Conservation (phyloP, 1,139 yeast genomes). For the Candida neerlandica region DNA sequence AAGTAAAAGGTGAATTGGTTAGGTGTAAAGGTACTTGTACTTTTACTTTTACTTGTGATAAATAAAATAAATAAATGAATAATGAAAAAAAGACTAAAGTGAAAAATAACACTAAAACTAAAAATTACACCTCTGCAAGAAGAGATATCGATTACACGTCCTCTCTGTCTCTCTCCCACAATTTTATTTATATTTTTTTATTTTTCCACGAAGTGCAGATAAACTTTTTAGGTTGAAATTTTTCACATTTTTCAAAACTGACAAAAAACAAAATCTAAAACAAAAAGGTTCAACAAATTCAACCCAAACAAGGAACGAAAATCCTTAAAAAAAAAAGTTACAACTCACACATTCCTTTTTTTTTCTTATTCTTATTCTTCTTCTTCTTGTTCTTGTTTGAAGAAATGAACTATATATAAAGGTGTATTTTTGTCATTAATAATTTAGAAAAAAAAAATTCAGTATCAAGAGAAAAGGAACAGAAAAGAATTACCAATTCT, state of each 20-base stretch:
- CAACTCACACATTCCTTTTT: not conserved
- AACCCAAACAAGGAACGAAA: not conserved
- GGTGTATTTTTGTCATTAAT: not conserved
- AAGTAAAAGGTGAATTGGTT: no score
- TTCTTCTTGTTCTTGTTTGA: not conserved
- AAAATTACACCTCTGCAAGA: not conserved
- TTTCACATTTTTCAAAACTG: constrained; percentile 3
- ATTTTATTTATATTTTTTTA: not conserved
- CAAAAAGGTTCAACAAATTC: not conserved
- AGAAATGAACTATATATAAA: not conserved
- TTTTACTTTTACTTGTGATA: no score
- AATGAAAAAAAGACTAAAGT: not conserved
- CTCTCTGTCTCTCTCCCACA: no score
- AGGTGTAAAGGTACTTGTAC: no score
- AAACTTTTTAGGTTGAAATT: constrained; percentile 1
- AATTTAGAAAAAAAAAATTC: no score
- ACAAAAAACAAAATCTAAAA: not conserved
- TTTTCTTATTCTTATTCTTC: not conserved
- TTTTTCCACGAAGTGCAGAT: not conserved
- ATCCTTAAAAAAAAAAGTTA: constrained; percentile 1
- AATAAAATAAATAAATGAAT: not conserved
- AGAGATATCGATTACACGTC: not conserved
- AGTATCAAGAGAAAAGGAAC: no score
- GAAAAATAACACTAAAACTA: not conserved
- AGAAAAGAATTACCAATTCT: no score